Evolutionary conservation across 306 rosid genomes (phyloP).

Genomic region (Prunus padus): DNA sequence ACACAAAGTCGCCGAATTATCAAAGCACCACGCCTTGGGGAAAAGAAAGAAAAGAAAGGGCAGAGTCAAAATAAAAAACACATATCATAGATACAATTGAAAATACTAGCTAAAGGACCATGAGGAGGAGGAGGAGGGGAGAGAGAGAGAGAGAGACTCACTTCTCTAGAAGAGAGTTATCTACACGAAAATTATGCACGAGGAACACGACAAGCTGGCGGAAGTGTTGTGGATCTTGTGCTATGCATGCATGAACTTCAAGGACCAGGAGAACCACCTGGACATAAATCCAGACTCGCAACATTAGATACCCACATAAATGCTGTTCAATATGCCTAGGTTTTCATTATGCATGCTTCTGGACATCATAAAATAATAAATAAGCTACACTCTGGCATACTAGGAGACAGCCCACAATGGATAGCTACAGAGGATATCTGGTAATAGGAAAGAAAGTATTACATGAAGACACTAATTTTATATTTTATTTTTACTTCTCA

Average conservation of each 20-base stretch:
- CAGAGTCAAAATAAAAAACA: slow-evolving; percentile 21
- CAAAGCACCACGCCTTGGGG: slow-evolving; percentile 91
- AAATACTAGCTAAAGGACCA: background rate
- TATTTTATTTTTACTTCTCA: background rate
- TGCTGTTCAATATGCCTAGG: background rate
- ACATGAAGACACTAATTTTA: background rate
- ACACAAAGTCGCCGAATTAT: slow-evolving; percentile 94
- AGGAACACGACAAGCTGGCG: slow-evolving; percentile 80
- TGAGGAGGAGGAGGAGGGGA: background rate
- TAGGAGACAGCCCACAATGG: background rate
- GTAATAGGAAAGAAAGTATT: background rate
- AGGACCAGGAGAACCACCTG: slow-evolving; percentile 98
- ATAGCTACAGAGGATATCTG: no score
- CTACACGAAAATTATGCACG: slow-evolving; percentile 70
- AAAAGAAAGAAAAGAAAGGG: slow-evolving; percentile 14
- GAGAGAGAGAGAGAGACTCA: slow-evolving; percentile 35
- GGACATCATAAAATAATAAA: slow-evolving; percentile 6
- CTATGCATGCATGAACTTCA: slow-evolving; percentile 93
- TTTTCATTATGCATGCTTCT: background rate
- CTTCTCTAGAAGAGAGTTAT: slow-evolving; percentile 90
- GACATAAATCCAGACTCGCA: slow-evolving; percentile 19
- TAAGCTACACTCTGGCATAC: background rate
- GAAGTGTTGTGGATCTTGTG: slow-evolving; percentile 80
- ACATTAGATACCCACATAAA: slow-evolving; percentile 2
- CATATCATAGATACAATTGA: slow-evolving; percentile 6